Evolutionary conservation across 2,329 filamentous ascomycete species (phyloP).

Genomic region (Botrytis aclada): DNA sequence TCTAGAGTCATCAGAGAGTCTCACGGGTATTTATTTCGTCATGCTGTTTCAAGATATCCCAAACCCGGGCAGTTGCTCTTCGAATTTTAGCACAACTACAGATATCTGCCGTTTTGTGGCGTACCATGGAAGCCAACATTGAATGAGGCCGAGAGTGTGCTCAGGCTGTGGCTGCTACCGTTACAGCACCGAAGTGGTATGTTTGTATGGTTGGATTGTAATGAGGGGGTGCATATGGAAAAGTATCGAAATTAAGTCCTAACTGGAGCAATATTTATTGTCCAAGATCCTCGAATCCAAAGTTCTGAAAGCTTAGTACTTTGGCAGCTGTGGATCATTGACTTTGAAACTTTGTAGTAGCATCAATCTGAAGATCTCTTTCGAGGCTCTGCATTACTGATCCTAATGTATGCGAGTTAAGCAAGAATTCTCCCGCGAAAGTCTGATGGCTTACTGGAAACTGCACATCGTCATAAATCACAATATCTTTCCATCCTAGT

Average conservation of each 20-base stretch:
- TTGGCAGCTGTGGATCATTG: background rate
- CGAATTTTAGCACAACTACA: background rate
- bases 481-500: background rate
- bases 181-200: background rate
- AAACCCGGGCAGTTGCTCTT: background rate
- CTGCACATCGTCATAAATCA: background rate
- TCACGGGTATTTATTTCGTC: background rate
- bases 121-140: background rate
- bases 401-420: no score
- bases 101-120: background rate
- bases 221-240: background rate
- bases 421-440: no score
- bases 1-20: background rate
- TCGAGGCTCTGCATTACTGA: background rate
- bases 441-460: background rate
- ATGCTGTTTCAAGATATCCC: background rate
- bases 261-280: background rate
- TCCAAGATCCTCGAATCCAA: background rate
- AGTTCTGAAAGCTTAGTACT: background rate
- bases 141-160: background rate
- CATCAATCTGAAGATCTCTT: background rate
- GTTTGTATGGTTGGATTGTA: background rate
- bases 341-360: background rate
- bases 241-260: background rate
- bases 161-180: background rate